Base-by-base conservation (phyloP, 305 asterid species). In the Salvia sclarea region DNA sequence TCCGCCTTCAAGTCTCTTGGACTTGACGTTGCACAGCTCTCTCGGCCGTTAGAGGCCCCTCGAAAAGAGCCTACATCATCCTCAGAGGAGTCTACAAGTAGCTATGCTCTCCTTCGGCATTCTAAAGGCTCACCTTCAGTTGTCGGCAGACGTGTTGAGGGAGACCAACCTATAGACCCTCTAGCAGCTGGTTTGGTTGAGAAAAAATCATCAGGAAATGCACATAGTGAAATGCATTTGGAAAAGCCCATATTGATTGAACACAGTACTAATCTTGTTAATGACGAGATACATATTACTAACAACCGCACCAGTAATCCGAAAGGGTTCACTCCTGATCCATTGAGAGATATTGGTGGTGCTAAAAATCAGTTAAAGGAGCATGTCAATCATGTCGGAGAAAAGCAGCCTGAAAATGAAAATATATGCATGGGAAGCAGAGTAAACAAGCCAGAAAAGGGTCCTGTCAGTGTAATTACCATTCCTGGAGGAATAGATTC, bases 1-100 rank as follows among this genome's bases (percentile, higher is more conserved):
- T 81, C 99, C 58, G 97, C 99, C 53, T 94, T 94, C 74, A 91
- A 81, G 76, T 87, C 95, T 66, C 95, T 94, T 75, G 98, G 99
- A 76, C 85, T 91, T 65, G 87, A 89, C 49, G 79, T 89, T 68
- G 80, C 92, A 30, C 87, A 77, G 61, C 75, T 89, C 64, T 80
- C 95, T 73, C 83, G 63, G 61, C 88, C 96, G 43, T 40, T 85
- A 72, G 69, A 80, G 69, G 80, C 71, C 77, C 72, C 72, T 41
- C 74, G 41, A 13, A 89, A 82, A 75, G 90, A 80, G 73, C 65
- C 80, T 57, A 25, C 84, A 24, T 68, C 82, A 62, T 86, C 90
- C 67, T 83, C 95, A 66, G 87, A 80, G 64, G 95, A 94, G 80
- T 82, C 91, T 44, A 83, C 85, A 57, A 84, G 87, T 80, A 84